Evolutionary conservation across 192 early-diverging fungal genomes (phyloP).

Genomic region (Coemansia aciculifera): DNA sequence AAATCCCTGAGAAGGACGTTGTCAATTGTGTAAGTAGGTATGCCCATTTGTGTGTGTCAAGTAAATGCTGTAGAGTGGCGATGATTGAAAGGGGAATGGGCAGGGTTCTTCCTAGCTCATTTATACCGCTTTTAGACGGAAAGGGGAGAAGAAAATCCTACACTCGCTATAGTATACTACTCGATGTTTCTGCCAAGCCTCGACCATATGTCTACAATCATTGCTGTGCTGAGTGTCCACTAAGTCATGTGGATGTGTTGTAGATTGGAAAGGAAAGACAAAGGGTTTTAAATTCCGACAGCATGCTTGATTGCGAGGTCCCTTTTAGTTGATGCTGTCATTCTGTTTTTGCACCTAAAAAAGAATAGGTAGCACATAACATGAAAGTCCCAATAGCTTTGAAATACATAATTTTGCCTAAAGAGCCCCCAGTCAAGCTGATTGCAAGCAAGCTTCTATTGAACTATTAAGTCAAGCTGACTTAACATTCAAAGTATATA

Average conservation of each 20-base stretch:
- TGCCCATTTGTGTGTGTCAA: background rate
- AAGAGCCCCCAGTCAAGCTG: constrained; percentile 1
- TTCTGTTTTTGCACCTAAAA: background rate
- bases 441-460: background rate
- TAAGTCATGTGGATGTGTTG: background rate
- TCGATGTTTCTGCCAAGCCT: background rate
- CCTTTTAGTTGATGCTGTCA: background rate
- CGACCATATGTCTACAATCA: background rate
- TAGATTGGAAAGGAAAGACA: background rate
- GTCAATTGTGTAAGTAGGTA: background rate
- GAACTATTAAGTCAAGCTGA: background rate
- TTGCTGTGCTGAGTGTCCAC: background rate
- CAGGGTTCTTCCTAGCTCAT: background rate
- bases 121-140: background rate
- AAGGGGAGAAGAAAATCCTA: background rate
- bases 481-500: background rate
- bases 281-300: background rate
- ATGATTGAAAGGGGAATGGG: background rate
- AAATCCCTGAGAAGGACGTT: background rate
- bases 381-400: background rate
- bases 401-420: background rate
- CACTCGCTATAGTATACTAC: background rate
- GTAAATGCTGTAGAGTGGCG: background rate
- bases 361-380: background rate
- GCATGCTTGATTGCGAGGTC: background rate